Percentiles rank a stretch among this genome's conserved stretches.
phyloP scores from a whole-genome alignment of 1,284 basidiomycete species.

The Filobasidium uniguttulatum region DNA sequence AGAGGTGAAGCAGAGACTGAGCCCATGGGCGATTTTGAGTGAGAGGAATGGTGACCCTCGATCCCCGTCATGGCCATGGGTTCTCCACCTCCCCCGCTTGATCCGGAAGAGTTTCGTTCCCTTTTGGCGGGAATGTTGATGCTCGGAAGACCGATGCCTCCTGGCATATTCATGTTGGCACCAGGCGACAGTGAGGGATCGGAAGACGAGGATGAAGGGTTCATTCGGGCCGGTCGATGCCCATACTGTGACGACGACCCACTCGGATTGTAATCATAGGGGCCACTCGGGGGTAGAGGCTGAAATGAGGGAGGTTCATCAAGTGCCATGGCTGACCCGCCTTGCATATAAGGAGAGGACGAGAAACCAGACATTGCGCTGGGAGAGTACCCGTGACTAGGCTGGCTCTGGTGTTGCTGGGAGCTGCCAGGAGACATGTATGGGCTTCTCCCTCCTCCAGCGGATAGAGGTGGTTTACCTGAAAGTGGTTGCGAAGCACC shows the following conservation, averaged over 20 bases:
- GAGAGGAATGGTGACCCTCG: not conserved
- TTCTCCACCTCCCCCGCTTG: not conserved
- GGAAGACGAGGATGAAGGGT: not conserved
- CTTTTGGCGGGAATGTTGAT: not conserved
- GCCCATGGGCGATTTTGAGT: not conserved
- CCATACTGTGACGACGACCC: too few relatives aligned
- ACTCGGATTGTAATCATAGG: not conserved
- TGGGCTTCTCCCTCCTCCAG: not conserved
- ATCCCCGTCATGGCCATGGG: slow-evolving; percentile 1
- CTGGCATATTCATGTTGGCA: too few relatives aligned
- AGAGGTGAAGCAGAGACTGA: not conserved
- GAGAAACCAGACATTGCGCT: not conserved
- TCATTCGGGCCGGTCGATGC: not conserved
- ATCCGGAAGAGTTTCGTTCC: not conserved
- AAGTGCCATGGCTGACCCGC: not conserved
- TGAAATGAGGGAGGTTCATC: not conserved
- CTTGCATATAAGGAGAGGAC: not conserved
- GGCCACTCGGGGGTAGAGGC: not conserved
- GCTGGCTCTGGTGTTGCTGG: not conserved
- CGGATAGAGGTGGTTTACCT: not conserved
- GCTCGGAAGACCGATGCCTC: not conserved
- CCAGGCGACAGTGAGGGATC: not conserved
- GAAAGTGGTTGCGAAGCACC: too few relatives aligned
- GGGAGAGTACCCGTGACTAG: not conserved
- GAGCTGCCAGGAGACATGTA: not conserved